A percentile compares a stretch with the other conserved stretches of the same genome.
Evolutionary conservation across 73 alveolate species (phyloP).

Genomic region (Paramecium primaurelia): DNA sequence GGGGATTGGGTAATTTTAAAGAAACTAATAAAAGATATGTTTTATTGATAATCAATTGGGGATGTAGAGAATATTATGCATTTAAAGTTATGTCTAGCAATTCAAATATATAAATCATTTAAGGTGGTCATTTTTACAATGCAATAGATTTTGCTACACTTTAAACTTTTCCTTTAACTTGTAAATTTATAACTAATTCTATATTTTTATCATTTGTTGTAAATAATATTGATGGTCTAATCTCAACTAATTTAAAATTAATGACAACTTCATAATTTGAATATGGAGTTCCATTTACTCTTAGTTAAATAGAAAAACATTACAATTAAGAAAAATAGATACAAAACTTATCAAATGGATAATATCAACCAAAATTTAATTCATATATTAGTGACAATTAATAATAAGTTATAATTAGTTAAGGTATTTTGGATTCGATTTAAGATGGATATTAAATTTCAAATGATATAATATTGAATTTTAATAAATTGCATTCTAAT

Average conservation of each 20-base stretch:
- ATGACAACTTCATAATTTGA: slow-evolving; percentile 46
- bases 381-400: background rate
- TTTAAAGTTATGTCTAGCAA: slow-evolving; percentile 29
- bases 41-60: slow-evolving; percentile 16
- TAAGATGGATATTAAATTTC: background rate
- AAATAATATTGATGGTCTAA: background rate
- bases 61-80: slow-evolving; percentile 46
- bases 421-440: slow-evolving; percentile 13
- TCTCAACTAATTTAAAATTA: background rate
- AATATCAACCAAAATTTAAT: slow-evolving; percentile 1
- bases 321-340: background rate
- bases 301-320: slow-evolving; percentile 9
- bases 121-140: slow-evolving; percentile 47
- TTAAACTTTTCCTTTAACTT: background rate
- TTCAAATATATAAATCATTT: background rate
- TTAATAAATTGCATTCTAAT: background rate
- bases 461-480: background rate
- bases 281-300: slow-evolving; percentile 29
- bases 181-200: slow-evolving; percentile 9
- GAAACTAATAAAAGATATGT: slow-evolving; percentile 48
- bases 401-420: background rate
- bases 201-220: background rate
- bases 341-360: background rate
- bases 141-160: background rate
- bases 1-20: slow-evolving; percentile 48